Base-by-base conservation (phyloP, 495 filamentous ascomycete species). In the Penicillium manginii region DNA sequence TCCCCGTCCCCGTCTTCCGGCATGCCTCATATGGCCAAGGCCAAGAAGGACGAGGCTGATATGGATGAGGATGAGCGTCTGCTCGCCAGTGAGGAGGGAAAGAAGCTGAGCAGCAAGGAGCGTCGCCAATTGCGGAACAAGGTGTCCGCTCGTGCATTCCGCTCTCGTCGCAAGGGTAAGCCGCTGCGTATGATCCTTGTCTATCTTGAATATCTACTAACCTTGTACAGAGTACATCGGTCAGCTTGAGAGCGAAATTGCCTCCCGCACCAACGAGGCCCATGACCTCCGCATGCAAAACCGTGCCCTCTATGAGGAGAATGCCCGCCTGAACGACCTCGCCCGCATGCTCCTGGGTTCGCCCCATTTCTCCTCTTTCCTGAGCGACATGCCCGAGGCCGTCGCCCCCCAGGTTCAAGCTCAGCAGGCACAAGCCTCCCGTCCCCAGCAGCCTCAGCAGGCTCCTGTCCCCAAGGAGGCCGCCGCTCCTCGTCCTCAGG, bases 61-160 rank as follows among this genome's bases (percentile, higher is more conserved):
- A 97, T 98, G 93, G 94, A 99, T 73, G 92, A 96, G 71, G 94
- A 99, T 65, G 94, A 98, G 81, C 80, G 90, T 58, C 79, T 98
- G 3, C 82, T 99, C 15, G 91, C 91, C 5, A 96, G 92, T 61
- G 94, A 98, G 65, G 93, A 96, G 73, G 94, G 93, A 45, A 99
- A 99, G 85, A 96, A 96, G 75, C 82, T 99, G 39, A 92, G 84
- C 73, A 92, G 89, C 80, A 96, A 97, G 73, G 91, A 97, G 76
- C 86, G 94, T 39, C 86, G 94, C 37, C 94, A 98, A 73, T 76
- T 99, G 5, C 85, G 94, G 43, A 99, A 99, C 81, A 99, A 99
- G 75, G 94, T 99, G 10, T 99, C 94, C 37, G 94, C 94, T 58
- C 86, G 94, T 55, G 93, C 92, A 40, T 99, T 99, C 85, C 88